A percentile compares a stretch with the other conserved stretches of the same genome.
Conservation (phyloP, 2,329 filamentous ascomycete species). For the Colletotrichum eremochloae region DNA sequence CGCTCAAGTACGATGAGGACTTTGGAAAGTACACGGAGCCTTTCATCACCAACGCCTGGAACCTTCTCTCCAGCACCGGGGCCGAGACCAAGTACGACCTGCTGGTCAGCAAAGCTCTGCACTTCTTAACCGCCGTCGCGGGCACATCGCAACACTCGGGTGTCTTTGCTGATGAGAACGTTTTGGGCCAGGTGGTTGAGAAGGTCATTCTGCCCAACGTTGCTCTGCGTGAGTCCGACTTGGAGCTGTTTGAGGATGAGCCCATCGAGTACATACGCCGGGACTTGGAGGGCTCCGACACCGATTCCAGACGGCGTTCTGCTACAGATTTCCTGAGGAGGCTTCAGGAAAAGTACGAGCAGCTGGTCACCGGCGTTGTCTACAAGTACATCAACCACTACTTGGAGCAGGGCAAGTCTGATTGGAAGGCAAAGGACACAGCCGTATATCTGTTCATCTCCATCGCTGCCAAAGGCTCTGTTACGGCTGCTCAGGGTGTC, state of each 20-base stretch:
- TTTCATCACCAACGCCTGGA: conserved; percentile 94
- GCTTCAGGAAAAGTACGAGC: conserved; percentile 90
- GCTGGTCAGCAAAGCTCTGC: conserved; percentile 92
- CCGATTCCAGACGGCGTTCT: conserved; percentile 89
- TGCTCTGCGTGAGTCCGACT: conserved; percentile 89
- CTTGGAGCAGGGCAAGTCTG: conserved; percentile 81
- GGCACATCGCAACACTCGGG: conserved; percentile 82
- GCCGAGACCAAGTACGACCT: conserved; percentile 93
- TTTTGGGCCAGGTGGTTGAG: conserved; percentile 89
- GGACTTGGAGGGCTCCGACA: conserved; percentile 96
- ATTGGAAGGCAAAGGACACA: conserved; percentile 98
- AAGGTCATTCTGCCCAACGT: conserved; percentile 97
- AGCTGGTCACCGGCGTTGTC: conserved; percentile 87
- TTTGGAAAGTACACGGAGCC: conserved; percentile 84
- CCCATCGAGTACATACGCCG: conserved; percentile 97
- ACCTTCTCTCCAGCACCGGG: conserved; percentile 86
- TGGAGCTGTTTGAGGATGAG: conserved; percentile 98
- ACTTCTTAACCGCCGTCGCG: conserved; percentile 93
- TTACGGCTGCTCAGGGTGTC: conserved; percentile 90
- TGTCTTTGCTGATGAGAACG: conserved; percentile 85
- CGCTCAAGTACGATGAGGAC: conserved; percentile 95
- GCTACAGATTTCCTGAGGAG: conserved; percentile 95
- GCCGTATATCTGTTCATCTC: conserved; percentile 97
- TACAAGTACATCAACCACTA: conserved; percentile 90
- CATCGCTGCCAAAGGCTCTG: conserved; percentile 90